phyloP scores from a whole-genome alignment of 805 yeast genomes.

The Cyberlindnera japonica region DNA sequence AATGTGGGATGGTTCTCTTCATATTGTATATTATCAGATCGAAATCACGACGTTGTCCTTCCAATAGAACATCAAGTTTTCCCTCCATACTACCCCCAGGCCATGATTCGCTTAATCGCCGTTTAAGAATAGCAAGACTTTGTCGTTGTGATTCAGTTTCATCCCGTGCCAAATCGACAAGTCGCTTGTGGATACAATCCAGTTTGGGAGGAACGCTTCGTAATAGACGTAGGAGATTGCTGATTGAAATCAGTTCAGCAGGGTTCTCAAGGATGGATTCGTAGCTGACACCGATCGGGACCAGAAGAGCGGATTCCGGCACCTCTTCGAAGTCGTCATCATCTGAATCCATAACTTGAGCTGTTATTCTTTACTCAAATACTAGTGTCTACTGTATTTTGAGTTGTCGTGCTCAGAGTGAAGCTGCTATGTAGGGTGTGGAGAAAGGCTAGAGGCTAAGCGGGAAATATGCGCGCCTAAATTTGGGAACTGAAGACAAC shows the following conservation, averaged over 20 bases:
- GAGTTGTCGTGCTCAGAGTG: too few relatives aligned
- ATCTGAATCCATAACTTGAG: background rate
- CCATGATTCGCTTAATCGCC: background rate
- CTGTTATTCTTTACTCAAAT: too few relatives aligned
- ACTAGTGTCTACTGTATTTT: too few relatives aligned
- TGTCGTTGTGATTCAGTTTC: too few relatives aligned
- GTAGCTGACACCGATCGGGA: conserved; percentile 8
- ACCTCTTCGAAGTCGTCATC: background rate
- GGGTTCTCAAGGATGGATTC: conserved; percentile 4
- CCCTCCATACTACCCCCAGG: too few relatives aligned
- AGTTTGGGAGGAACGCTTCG: conserved; percentile 6
- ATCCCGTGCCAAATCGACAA: background rate
- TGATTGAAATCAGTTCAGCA: conserved; percentile 3
- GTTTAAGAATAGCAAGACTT: background rate
- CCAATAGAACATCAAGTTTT: background rate
- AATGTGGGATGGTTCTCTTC: background rate
- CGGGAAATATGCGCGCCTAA: too few relatives aligned
- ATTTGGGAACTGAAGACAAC: too few relatives aligned
- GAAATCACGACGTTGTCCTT: background rate
- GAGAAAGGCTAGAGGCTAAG: too few relatives aligned
- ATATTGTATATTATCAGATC: background rate
- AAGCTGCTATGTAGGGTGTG: too few relatives aligned
- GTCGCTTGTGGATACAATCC: background rate
- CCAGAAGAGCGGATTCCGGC: conserved; percentile 1
- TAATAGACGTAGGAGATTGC: conserved; percentile 1